Base-by-base conservation (phyloP, 768 basidiomycete genomes). In the Candolleomyces efflorescens region DNA sequence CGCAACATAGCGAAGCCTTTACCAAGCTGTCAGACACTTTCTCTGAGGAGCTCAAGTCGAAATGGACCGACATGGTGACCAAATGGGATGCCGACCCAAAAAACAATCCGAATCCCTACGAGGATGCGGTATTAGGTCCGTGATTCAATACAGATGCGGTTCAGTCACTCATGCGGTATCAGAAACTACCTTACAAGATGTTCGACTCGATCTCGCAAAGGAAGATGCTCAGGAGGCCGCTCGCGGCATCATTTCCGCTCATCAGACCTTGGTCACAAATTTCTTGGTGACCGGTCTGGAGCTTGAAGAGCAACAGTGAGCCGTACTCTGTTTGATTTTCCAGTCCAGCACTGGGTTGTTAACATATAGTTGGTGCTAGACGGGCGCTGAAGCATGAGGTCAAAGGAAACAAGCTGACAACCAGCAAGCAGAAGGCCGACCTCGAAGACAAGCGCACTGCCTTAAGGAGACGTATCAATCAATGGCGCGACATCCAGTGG, bases 261-360 rank as follows among this genome's bases (percentile, higher is more conserved):
- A 36, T 23, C 22, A 44, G 18, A 20, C 15, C 9, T 37, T 10
- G 5, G 2, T 15, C 18, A 32, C 10, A 13, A 41, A 22, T 17
- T 18, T 13, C 53, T 53, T 68, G 12, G 50, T 53, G 4, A 54
- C 43, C 6, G 62, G 62, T 7, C 38, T 67, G 2, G 64, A 65
- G 20, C 49, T 65, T 0, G 62, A 68, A 36, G 57, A 56, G 22
- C 59, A 64, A 43, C 63, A 64, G 67, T 68, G 45, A 36, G 61
- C 20, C 44, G 9, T 7, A 46, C 13, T 22, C 7, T 26, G 49
- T 13, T 54, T 43, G 7, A n/a, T n/a, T n/a, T n/a, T n/a, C n/a
- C n/a, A n/a, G n/a, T n/a, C n/a, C n/a, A n/a, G n/a, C n/a, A n/a
- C n/a, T n/a, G n/a, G n/a, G n/a, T n/a, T n/a, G 10, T 6, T 15